phyloP scores from a whole-genome alignment of 768 basidiomycete species.

The Tulasnella sp. region DNA sequence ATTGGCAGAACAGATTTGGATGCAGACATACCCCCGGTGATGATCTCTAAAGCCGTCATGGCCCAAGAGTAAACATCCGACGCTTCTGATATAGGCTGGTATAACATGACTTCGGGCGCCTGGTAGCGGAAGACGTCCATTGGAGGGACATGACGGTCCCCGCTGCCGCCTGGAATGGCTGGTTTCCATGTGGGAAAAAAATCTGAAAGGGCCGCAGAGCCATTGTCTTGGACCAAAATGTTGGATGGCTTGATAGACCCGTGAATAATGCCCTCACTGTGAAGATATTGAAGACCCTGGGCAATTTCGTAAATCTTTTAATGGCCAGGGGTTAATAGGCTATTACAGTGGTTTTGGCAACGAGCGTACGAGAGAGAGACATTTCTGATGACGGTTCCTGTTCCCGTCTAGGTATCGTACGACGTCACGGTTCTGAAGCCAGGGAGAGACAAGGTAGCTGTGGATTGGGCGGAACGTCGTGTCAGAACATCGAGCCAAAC shows the following conservation, averaged over 20 bases:
- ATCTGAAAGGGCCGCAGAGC: constrained; percentile 14
- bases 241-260: constrained; percentile 17
- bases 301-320: constrained; percentile 7
- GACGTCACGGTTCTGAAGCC: constrained; percentile 13
- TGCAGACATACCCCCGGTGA: constrained; percentile 14
- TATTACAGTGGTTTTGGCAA: neutral
- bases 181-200: constrained; percentile 10
- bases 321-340: neutral
- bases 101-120: constrained; percentile 7
- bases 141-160: neutral
- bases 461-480: neutral
- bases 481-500: neutral
- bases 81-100: neutral
- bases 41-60: constrained; percentile 24
- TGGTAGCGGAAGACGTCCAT: neutral
- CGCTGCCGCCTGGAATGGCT: neutral
- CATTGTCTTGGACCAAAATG: constrained; percentile 16
- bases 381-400: neutral
- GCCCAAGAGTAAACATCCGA: constrained; percentile 28
- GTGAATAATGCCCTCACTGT: constrained; percentile 19
- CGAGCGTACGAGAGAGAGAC: neutral
- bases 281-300: constrained; percentile 16
- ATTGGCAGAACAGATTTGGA: neutral
- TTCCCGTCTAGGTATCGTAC: neutral
- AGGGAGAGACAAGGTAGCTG: constrained; percentile 15